These are phyloP conservation scores for Polygonum maritimum DNA, from an alignment of 148 eudicot genomes.

Conservation along the genomic window DNA sequence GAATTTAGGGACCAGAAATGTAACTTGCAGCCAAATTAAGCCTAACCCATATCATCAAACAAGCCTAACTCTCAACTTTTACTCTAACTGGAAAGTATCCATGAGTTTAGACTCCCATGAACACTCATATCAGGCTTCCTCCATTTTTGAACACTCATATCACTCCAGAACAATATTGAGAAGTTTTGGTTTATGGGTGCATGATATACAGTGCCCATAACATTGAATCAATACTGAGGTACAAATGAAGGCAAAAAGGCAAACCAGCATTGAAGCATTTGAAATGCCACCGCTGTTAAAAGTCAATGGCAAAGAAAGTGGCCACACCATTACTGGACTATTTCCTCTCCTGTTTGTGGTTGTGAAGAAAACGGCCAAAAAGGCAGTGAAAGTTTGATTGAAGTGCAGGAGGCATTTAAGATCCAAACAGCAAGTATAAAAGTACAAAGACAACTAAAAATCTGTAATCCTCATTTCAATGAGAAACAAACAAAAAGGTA, in stretches of 20 bases:
- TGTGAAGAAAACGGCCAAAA: neutral
- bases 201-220: neutral
- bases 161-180: neutral
- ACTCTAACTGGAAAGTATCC: neutral
- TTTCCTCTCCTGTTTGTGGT: neutral
- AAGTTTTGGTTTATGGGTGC: neutral
- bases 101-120: neutral
- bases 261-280: neutral
- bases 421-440: slow-evolving; percentile 24
- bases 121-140: neutral
- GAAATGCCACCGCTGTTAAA: neutral
- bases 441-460: slow-evolving; percentile 10
- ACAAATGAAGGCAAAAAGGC: neutral
- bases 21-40: neutral
- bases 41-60: neutral
- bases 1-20: neutral
- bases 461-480: neutral
- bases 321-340: neutral
- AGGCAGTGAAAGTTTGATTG: neutral
- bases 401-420: slow-evolving; percentile 20
- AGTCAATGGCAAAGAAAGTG: slow-evolving; percentile 1
- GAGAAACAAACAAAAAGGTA: slow-evolving; percentile 4
- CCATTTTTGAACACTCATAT: neutral
- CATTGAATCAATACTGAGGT: neutral
- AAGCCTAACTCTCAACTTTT: neutral